These are phyloP conservation scores for Colletotrichum sp. DNA, from an alignment of 2,329 filamentous ascomycete genomes.

Conservation along the genomic window DNA sequence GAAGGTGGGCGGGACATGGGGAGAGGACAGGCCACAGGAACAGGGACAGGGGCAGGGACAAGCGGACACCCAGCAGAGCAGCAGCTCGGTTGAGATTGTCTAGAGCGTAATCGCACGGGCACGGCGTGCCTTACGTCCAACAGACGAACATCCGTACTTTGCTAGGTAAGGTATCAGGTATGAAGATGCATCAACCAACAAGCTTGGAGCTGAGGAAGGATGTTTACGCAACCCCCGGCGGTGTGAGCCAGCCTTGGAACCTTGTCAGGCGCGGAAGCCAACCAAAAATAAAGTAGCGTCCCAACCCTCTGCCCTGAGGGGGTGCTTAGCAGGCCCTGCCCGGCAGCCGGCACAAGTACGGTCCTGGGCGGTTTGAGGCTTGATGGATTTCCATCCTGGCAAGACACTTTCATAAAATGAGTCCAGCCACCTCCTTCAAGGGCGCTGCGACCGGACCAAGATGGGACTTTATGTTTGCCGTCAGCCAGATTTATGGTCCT, in stretches of 20 bases:
- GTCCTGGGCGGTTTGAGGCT: not conserved
- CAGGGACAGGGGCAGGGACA: not conserved
- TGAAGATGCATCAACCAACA: not conserved
- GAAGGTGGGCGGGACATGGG: not conserved
- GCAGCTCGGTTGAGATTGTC: not conserved
- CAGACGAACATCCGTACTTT: not conserved
- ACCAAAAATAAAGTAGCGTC: not conserved
- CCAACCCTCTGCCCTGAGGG: not conserved
- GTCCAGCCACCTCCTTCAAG: not conserved
- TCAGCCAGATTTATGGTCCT: not conserved
- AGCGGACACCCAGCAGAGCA: not conserved
- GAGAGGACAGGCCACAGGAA: not conserved
- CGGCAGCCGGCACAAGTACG: conserved; percentile 5
- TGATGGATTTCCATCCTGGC: not conserved
- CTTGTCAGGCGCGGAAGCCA: not conserved
- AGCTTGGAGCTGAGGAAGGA: not conserved
- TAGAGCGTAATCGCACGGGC: not conserved
- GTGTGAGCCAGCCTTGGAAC: not conserved
- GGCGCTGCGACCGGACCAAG: not conserved
- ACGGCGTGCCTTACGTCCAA: not conserved
- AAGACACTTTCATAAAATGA: not conserved
- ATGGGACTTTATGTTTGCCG: not conserved
- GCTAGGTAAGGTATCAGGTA: not conserved
- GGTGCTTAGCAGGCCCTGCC: not conserved
- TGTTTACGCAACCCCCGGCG: not conserved